Evolutionary conservation across 371 early-diverging fungal species (phyloP), one percentile per base, ranked within the genome.

Genomic region (Vairimorpha necatrix): DNA sequence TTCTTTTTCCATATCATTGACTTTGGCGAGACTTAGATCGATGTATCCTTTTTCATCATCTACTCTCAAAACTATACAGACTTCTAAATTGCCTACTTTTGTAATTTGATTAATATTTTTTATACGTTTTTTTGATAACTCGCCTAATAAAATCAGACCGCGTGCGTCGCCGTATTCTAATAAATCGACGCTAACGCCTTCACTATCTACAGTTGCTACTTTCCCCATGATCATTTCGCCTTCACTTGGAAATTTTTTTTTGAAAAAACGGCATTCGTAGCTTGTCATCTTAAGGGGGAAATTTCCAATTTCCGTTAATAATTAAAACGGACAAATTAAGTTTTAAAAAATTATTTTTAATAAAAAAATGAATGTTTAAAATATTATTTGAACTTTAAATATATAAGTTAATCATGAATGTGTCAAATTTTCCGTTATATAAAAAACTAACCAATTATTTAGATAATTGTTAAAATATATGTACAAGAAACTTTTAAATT

Each of bases 31-130:
- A 34, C 94, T 94, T 78, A 98, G 84, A 87, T 98, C 99, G 84
- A 97, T 96, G 87, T 96, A 96, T 56, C 98, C 96, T 87, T 96
- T 97, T 83, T 94, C 95, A 87, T 92, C 90, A 86, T 98, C 99
- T 16, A 98, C 97, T 82, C 95, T 88, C 82, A 94, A 87, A 54
- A 97, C 97, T 67, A 93, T 91, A 62, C 93, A 95, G 50, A 95
- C 93, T 85, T 97, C 98, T 80, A 92, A 91, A 80, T 90, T 88
- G 48, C 96, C 97, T 34, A 97, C 92, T 71, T 96, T 90, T 80
- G 96, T 93, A 70, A 95, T 87, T 82, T 96, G 96, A 82, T 94
- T 94, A 65, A 96, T 91, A 61, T 93, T 93, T 80, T 96, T 90
- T 83, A 97, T 95, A 86, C 97, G 93, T 82, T 95, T 88, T 83